Evolutionary conservation across 352 stramenopile species (phyloP).

Genomic region (Globisporangium spinosum): DNA sequence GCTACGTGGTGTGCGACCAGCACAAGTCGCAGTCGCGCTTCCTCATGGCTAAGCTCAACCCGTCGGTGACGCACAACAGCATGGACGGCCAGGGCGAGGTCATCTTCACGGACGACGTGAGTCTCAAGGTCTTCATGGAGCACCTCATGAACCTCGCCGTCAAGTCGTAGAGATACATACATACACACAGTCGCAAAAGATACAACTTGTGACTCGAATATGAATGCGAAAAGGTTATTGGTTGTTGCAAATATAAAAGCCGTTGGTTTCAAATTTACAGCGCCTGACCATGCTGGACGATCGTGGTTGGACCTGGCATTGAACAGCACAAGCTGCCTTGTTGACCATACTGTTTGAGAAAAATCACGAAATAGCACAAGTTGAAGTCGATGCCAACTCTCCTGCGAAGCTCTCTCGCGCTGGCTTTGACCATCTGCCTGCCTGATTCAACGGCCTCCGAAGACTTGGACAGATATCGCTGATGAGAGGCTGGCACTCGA

Average conservation of each 20-base stretch:
- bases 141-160: slow-evolving; percentile 93
- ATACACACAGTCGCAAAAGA: not conserved
- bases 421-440: no score
- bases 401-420: no score
- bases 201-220: not conserved
- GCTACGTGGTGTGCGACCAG: slow-evolving; percentile 99
- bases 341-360: not conserved
- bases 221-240: not conserved
- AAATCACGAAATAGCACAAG: not conserved
- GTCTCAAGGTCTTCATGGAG: slow-evolving; percentile 99
- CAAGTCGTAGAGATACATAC: slow-evolving; percentile 53
- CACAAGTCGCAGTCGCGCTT: slow-evolving; percentile 99
- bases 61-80: slow-evolving; percentile 95
- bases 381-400: not conserved
- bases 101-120: slow-evolving; percentile 99
- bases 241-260: not conserved
- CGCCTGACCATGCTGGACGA: not conserved
- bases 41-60: slow-evolving; percentile 99
- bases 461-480: no score
- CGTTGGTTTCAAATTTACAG: not conserved
- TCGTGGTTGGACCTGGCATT: not conserved
- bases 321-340: not conserved
- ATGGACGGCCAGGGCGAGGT: slow-evolving; percentile 92
- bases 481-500: no score
- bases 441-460: no score